Evolutionary conservation across 139 green algal genomes (phyloP), one percentile per base, ranked within the genome.

Genomic region (Micractinium sp.): DNA sequence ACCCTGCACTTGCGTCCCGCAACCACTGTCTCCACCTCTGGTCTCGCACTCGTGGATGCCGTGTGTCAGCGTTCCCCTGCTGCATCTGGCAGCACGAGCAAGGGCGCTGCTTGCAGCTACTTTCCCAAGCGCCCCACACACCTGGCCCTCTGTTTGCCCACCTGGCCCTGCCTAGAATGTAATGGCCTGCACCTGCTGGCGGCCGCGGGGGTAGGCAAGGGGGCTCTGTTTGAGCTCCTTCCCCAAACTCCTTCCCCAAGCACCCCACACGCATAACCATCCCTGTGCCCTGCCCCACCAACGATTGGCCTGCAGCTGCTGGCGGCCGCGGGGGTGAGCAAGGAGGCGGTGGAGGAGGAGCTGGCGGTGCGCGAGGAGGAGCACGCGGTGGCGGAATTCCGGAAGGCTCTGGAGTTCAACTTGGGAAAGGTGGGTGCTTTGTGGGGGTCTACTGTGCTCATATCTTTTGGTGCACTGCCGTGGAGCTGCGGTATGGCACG

Each of bases 331-430:
- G 85, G 85, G 19, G 73, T 81, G 41, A 47, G 73, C 85, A 88
- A 88, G 85, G 25, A 16, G 41, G 71, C 85, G 7, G 23, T 88
- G 18, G 84, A 88, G 69, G 84, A 90, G 71, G 31, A 89, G 88
- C 23, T 91, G 74, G 88, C 91, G 29, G 35, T 25, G 39, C 25
- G n/a, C 41, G 87, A 93, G 81, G 92, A 94, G 80, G 35, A 41
- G 63, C 56, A 80, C 47, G 31, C 91, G 63, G 81, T 94, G 60
- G 83, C 35, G 18, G 89, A 94, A 76, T 94, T 94, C 78, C 41
- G 41, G n/a, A 41, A 41, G 16, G 77, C n/a, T 63, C 87, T 94
- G 76, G 81, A 89, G 47, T 93, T 82, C 82, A 93, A 93, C 73
- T n/a, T 94, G 80, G 80, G 85, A 36, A 87, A 90, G 89, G 91